These are phyloP conservation scores for Cladobotryum mycophilum DNA, from an alignment of 2,329 filamentous ascomycete genomes.

Conservation along the genomic window DNA sequence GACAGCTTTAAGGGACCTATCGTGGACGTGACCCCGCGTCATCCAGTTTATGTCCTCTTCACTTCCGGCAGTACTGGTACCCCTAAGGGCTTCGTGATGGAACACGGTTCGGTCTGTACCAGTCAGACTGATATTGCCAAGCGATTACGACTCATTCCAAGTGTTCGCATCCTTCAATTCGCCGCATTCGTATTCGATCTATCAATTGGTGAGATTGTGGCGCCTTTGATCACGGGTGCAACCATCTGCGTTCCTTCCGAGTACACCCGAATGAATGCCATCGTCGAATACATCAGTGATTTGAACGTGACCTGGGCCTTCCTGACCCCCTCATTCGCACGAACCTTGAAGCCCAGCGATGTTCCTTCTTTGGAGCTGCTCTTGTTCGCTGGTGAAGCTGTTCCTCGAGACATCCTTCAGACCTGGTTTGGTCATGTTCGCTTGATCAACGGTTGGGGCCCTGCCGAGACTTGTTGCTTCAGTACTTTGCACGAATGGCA, in stretches of 20 bases:
- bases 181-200: constrained; percentile 13
- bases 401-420: constrained; percentile 2
- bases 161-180: constrained; percentile 11
- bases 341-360: background rate
- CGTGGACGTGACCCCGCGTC: background rate
- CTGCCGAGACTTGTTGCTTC: background rate
- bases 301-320: background rate
- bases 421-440: constrained; percentile 4
- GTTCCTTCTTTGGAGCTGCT: background rate
- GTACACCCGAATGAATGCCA: constrained; percentile 3
- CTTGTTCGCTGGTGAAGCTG: constrained; percentile 1
- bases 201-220: constrained; percentile 9
- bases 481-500: background rate
- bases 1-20: too few species aligned
- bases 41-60: constrained; percentile 3
- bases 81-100: constrained; percentile 6
- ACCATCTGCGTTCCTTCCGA: constrained; percentile 14
- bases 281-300: background rate
- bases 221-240: constrained; percentile 1
- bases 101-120: constrained; percentile 1
- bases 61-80: constrained; percentile 9
- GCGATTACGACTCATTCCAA: background rate
- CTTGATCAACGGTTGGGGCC: constrained; percentile 6
- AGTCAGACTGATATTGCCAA: background rate
- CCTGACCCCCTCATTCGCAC: constrained; percentile 1